phyloP scores from a whole-genome alignment of 1,284 basidiomycete genomes.

The Serendipita sp. region DNA sequence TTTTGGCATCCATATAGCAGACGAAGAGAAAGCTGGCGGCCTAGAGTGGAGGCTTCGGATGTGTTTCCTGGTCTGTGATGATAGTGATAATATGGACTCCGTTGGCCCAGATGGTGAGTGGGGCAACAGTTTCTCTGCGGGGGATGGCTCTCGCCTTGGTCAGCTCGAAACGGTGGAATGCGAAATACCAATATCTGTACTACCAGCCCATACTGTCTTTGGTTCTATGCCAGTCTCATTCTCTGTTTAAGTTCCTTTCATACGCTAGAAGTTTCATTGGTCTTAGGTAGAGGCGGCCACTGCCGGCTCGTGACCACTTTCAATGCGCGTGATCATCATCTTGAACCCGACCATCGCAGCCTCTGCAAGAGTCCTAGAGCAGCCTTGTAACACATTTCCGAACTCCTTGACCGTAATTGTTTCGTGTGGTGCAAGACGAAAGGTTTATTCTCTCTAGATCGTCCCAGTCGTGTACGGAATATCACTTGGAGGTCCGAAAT shows the following conservation, averaged over 20 bases:
- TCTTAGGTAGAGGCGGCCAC: background rate
- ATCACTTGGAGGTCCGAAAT: too few relatives aligned
- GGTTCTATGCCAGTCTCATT: background rate
- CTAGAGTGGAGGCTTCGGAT: conserved; percentile 76
- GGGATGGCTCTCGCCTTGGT: conserved; percentile 24
- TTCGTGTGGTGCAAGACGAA: too few relatives aligned
- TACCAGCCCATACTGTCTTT: conserved; percentile 80
- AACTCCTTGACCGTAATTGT: too few relatives aligned
- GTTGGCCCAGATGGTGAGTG: conserved; percentile 48
- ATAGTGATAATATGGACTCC: conserved; percentile 34
- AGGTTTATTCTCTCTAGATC: too few relatives aligned
- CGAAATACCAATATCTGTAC: conserved; percentile 76
- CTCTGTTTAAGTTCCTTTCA: background rate
- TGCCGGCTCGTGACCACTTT: background rate
- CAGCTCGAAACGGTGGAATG: conserved; percentile 77
- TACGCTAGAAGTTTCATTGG: too few relatives aligned
- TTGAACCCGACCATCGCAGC: background rate
- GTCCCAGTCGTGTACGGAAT: too few relatives aligned
- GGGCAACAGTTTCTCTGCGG: conserved; percentile 18
- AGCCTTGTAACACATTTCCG: too few relatives aligned
- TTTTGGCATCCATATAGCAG: conserved; percentile 36
- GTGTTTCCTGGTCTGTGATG: conserved; percentile 60
- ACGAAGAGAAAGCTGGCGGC: conserved; percentile 34
- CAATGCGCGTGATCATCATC: background rate
- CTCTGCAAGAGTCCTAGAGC: background rate